These are phyloP conservation scores for Kazachstania sp. DNA, from an alignment of 1,139 yeast species.

Conservation along the genomic window DNA sequence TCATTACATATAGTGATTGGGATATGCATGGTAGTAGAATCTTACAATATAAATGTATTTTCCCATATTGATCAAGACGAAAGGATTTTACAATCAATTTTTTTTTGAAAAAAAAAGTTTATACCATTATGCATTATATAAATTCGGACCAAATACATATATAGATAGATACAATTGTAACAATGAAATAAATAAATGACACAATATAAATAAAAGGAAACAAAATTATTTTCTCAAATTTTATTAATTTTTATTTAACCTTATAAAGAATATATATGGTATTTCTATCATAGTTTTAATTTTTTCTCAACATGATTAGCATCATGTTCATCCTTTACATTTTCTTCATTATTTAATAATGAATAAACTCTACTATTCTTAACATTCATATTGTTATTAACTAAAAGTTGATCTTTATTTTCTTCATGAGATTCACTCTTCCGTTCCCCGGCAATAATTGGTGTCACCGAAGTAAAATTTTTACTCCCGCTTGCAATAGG, in stretches of 20 bases:
- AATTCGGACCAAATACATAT: too few species aligned
- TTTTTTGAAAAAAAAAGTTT: too few species aligned
- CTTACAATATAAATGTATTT: constrained; percentile 73
- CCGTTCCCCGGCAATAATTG: not conserved
- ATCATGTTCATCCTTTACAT: constrained; percentile 6
- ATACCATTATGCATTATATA: too few species aligned
- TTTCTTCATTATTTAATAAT: constrained; percentile 11
- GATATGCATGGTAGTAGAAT: constrained; percentile 70
- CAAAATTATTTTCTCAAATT: too few species aligned
- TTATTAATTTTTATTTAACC: too few species aligned
- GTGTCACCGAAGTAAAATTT: not conserved
- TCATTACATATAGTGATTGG: constrained; percentile 79
- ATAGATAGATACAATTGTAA: too few species aligned
- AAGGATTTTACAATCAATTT: too few species aligned
- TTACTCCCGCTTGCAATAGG: too few species aligned
- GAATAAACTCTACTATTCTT: constrained; percentile 13
- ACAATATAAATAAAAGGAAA: too few species aligned
- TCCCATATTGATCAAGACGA: constrained; percentile 49
- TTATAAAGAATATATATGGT: not conserved
- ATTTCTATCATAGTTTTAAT: constrained; percentile 7
- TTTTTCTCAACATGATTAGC: constrained; percentile 10
- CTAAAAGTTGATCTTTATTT: too few species aligned
- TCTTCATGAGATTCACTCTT: not conserved
- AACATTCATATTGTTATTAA: too few species aligned
- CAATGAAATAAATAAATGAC: too few species aligned